A percentile compares a stretch with the other conserved stretches of the same genome.
These are phyloP conservation scores for Trichoderma semiorbis DNA, from an alignment of 2,329 filamentous ascomycete genomes.

Conservation along the genomic window DNA sequence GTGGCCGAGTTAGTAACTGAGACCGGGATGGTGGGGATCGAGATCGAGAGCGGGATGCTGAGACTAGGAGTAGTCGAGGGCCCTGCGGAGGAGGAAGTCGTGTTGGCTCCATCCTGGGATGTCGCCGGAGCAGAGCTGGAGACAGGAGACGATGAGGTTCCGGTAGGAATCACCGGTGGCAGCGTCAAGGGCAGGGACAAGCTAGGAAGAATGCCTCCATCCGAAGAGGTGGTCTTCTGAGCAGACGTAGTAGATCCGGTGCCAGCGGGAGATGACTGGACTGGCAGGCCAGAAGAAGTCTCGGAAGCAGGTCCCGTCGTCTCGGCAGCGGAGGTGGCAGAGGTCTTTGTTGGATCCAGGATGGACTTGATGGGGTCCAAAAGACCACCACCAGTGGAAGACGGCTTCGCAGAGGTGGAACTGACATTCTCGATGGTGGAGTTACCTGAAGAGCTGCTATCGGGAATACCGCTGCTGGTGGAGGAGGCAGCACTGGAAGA, in stretches of 20 bases:
- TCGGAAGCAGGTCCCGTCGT: background rate
- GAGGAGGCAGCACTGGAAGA: background rate
- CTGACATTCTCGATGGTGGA: background rate
- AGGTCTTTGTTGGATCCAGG: conserved; percentile 18
- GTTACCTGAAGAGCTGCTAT: background rate
- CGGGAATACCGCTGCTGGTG: background rate
- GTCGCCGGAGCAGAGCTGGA: conserved; percentile 1
- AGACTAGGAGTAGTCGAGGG: background rate
- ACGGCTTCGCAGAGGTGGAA: background rate
- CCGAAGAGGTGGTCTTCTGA: conserved; percentile 20
- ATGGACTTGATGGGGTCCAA: conserved; percentile 26
- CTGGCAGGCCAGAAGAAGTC: conserved; percentile 12
- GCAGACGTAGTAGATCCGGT: background rate
- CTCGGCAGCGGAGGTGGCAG: conserved; percentile 8
- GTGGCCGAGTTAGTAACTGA: background rate
- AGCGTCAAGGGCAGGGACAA: conserved; percentile 1
- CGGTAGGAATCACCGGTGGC: conserved; percentile 2
- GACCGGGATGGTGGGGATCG: conserved; percentile 1
- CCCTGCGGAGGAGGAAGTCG: background rate
- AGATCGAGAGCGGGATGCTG: conserved; percentile 18
- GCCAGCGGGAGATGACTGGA: conserved; percentile 3
- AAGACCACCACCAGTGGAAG: conserved; percentile 20
- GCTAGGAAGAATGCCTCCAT: conserved; percentile 10
- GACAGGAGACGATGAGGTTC: background rate
- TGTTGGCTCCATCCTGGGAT: conserved; percentile 18